These are phyloP conservation scores for Albatrellus ellisii DNA, from an alignment of 768 basidiomycete genomes.

Conservation along the genomic window DNA sequence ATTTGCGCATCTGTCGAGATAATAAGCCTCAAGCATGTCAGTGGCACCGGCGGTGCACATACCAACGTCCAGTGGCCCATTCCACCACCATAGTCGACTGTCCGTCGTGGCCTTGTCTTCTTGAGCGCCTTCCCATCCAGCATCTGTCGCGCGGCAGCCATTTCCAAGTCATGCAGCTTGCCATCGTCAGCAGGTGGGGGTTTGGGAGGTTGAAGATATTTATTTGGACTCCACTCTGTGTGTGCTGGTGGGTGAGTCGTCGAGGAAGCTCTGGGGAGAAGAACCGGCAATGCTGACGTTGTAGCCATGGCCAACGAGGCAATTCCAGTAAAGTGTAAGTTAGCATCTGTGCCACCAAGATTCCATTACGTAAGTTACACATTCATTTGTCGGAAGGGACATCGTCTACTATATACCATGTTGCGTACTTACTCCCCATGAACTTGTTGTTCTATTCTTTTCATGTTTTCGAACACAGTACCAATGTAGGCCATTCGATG, in stretches of 20 bases:
- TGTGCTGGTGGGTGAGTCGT: slow-evolving; percentile 28
- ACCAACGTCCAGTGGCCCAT: slow-evolving; percentile 82
- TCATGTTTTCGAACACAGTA: too few relatives aligned
- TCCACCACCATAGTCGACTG: slow-evolving; percentile 89
- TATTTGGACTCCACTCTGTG: slow-evolving; percentile 66
- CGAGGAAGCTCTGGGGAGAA: slow-evolving; percentile 34
- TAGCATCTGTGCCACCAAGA: too few relatives aligned
- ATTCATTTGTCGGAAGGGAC: too few relatives aligned
- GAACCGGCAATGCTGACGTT: slow-evolving; percentile 29
- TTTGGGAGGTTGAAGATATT: slow-evolving; percentile 50
- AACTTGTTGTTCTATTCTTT: too few relatives aligned
- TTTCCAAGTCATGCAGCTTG: slow-evolving; percentile 64
- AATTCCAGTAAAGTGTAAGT: too few relatives aligned
- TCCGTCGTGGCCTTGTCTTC: slow-evolving; percentile 85
- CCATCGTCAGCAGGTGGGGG: slow-evolving; percentile 77
- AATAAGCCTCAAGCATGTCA: slow-evolving; percentile 2
- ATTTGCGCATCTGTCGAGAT: slow-evolving; percentile 45
- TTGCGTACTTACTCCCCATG: too few relatives aligned
- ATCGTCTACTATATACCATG: too few relatives aligned
- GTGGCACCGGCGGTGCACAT: slow-evolving; percentile 3
- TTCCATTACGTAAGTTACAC: too few relatives aligned
- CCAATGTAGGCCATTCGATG: too few relatives aligned
- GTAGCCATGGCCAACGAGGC: neutral
- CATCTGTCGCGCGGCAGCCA: slow-evolving; percentile 57
- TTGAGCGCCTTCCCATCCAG: slow-evolving; percentile 76